These are phyloP conservation scores for Cadophora luteo-olivacea DNA, from an alignment of 2,329 filamentous ascomycete genomes.

Conservation along the genomic window DNA sequence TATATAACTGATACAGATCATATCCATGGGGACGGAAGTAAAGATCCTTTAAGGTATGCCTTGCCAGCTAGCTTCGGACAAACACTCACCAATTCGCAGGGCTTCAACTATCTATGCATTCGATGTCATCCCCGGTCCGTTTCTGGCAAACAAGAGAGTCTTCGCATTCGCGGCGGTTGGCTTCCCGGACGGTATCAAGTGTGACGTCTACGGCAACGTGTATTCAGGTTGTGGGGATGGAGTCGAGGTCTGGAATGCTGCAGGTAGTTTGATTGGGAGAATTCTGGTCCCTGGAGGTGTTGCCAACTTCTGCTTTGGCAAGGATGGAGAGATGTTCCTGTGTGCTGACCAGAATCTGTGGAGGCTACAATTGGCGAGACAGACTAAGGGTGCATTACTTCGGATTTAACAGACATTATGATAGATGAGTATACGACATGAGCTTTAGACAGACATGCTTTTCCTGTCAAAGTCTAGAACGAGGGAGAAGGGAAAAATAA, in stretches of 20 bases:
- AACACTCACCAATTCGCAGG: slow-evolving; percentile 21
- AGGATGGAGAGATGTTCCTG: slow-evolving; percentile 51
- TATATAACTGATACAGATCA: slow-evolving; percentile 53
- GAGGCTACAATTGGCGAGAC: slow-evolving; percentile 47
- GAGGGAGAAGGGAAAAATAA: neutral
- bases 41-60: slow-evolving; percentile 43
- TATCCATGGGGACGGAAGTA: slow-evolving; percentile 41
- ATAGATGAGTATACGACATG: neutral
- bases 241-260: slow-evolving; percentile 55
- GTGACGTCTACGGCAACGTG: slow-evolving; percentile 60
- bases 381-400: slow-evolving; percentile 43
- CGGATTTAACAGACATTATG: slow-evolving; percentile 44
- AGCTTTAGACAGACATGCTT: neutral
- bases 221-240: slow-evolving; percentile 57
- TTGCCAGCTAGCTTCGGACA: neutral
- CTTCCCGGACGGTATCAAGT: slow-evolving; percentile 55
- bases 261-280: slow-evolving; percentile 52
- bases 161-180: slow-evolving; percentile 58
- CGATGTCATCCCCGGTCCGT: slow-evolving; percentile 52
- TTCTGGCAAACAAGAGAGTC: slow-evolving; percentile 55
- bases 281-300: slow-evolving; percentile 51
- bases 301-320: slow-evolving; percentile 57
- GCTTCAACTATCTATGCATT: slow-evolving; percentile 50
- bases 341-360: slow-evolving; percentile 56
- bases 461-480: neutral